These are phyloP conservation scores for Sophora flavescens DNA, from an alignment of 306 rosid species.

Conservation along the genomic window DNA sequence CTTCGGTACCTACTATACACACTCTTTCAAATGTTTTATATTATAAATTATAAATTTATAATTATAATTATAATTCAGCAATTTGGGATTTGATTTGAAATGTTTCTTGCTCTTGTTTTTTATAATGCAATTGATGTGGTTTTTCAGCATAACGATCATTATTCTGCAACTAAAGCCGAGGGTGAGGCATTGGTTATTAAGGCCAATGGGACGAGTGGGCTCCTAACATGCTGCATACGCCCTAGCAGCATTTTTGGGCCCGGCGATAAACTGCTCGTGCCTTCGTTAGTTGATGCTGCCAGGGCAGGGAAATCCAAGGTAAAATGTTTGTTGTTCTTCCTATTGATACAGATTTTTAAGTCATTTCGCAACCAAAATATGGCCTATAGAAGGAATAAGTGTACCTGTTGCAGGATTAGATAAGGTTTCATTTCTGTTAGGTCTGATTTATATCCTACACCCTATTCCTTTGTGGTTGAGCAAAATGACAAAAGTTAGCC, in stretches of 20 bases:
- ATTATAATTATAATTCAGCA: not conserved
- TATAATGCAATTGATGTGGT: slow-evolving; percentile 21
- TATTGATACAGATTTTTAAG: not conserved
- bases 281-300: slow-evolving; percentile 80
- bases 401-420: slow-evolving; percentile 22
- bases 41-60: too few species aligned
- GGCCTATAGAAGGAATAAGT: not conserved
- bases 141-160: slow-evolving; percentile 85
- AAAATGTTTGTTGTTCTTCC: slow-evolving; percentile 31
- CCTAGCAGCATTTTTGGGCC: slow-evolving; percentile 98
- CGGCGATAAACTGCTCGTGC: slow-evolving; percentile 87
- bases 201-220: slow-evolving; percentile 82
- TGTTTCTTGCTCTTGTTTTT: slow-evolving; percentile 24
- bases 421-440: not conserved
- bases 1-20: slow-evolving; percentile 56
- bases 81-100: not conserved
- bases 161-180: slow-evolving; percentile 92
- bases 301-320: slow-evolving; percentile 95
- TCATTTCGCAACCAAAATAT: slow-evolving; percentile 29
- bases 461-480: slow-evolving; percentile 5
- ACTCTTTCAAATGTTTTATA: not conserved
- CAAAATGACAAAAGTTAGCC: slow-evolving; percentile 13
- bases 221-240: slow-evolving; percentile 91
- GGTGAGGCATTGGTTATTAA: slow-evolving; percentile 85
- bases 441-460: not conserved